phyloP scores from a whole-genome alignment of 495 filamentous ascomycete species.

The Astrothelium subdiscretum region DNA sequence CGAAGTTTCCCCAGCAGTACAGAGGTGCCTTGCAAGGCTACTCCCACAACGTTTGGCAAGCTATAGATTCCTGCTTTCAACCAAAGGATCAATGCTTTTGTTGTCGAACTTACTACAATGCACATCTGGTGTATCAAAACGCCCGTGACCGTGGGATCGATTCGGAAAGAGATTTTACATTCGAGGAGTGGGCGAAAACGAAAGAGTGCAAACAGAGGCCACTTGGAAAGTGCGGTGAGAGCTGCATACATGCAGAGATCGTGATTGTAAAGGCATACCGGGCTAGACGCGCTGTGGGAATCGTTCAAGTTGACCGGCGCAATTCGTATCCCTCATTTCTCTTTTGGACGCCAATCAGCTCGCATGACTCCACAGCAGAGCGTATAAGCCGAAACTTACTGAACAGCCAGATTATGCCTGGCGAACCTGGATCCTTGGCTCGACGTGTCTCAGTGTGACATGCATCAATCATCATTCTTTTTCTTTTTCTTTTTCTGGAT shows the following conservation, averaged over 20 bases:
- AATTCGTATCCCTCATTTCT: background rate
- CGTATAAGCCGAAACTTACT: background rate
- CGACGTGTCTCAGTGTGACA: background rate
- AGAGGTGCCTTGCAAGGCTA: background rate
- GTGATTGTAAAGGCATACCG: background rate
- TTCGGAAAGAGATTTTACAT: background rate
- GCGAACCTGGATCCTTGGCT: background rate
- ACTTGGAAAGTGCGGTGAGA: background rate
- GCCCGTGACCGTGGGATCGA: background rate
- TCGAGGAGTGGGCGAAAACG: background rate
- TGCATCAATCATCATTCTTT: background rate
- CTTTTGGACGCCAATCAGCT: background rate
- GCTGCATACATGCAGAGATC: background rate
- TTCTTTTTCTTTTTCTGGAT: too few relatives aligned
- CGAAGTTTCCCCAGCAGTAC: background rate
- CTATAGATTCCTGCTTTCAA: background rate
- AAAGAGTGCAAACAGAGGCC: background rate
- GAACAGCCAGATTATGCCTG: background rate
- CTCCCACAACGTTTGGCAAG: background rate
- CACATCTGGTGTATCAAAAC: background rate
- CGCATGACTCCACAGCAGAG: background rate
- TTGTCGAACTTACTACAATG: background rate
- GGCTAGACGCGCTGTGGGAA: background rate
- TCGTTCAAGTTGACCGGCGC: background rate
- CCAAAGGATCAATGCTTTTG: background rate